phyloP scores from a whole-genome alignment of 2,329 filamentous ascomycete species.

The Penicillium polonicum region DNA sequence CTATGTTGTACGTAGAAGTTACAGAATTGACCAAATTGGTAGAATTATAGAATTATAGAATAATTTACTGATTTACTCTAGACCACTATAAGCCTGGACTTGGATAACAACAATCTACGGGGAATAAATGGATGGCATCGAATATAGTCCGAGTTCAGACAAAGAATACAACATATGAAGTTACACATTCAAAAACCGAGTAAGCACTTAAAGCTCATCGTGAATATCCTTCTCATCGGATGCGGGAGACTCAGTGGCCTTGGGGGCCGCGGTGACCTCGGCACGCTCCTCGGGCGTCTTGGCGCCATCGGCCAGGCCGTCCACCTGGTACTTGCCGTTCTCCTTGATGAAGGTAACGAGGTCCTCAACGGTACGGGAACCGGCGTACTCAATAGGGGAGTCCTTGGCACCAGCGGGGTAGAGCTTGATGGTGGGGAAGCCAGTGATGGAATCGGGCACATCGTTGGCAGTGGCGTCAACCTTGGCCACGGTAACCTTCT shows the following conservation, averaged over 20 bases:
- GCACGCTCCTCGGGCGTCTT: constrained; percentile 53
- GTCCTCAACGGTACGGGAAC: constrained; percentile 86
- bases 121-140: neutral
- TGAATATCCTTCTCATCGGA: constrained; percentile 32
- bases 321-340: constrained; percentile 86
- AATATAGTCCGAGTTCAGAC: constrained; percentile 14
- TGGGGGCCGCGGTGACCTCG: constrained; percentile 25
- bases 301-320: constrained; percentile 58
- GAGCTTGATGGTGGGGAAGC: constrained; percentile 99
- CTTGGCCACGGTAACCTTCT: constrained; percentile 74
- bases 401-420: constrained; percentile 88
- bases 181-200: constrained; percentile 7
- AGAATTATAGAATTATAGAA: neutral
- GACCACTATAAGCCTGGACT: neutral
- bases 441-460: constrained; percentile 92
- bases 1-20: neutral
- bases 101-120: neutral
- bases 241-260: constrained; percentile 23
- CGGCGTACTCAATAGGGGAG: constrained; percentile 80
- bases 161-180: constrained; percentile 18
- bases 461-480: constrained; percentile 96
- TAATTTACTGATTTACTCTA: neutral
- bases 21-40: too few relatives aligned
- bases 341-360: constrained; percentile 89
- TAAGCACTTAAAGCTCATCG: constrained; percentile 41